These are phyloP conservation scores for Ceriops zippeliana DNA, from an alignment of 345 rosid species.

Conservation along the genomic window DNA sequence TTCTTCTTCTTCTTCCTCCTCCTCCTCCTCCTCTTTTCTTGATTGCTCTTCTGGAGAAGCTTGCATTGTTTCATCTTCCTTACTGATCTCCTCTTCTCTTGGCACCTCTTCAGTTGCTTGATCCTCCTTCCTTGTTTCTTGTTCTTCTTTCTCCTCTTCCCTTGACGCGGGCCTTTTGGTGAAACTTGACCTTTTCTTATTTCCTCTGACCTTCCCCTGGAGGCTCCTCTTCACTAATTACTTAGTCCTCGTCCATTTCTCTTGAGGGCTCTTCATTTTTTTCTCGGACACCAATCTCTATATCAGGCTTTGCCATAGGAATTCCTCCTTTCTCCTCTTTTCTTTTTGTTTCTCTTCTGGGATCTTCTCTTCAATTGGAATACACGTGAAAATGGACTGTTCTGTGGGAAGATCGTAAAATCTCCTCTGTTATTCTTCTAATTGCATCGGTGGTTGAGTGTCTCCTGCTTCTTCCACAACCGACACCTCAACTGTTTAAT, in stretches of 20 bases:
- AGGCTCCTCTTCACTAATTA: not conserved
- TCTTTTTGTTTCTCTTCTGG: slow-evolving; percentile 5
- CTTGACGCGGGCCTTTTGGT: not conserved
- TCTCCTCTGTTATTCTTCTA: not conserved
- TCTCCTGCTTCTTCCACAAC: slow-evolving; percentile 10
- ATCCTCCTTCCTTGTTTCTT: not conserved
- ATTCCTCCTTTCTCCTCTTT: slow-evolving; percentile 10
- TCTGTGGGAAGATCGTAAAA: not conserved
- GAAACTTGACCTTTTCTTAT: not conserved
- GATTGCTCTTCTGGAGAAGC: not conserved
- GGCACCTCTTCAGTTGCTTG: not conserved
- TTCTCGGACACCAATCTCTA: not conserved
- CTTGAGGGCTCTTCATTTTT: not conserved
- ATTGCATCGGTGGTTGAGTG: slow-evolving; percentile 11
- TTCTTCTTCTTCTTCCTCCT: too few species aligned
- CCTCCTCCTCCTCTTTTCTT: not conserved
- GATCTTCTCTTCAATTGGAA: slow-evolving; percentile 12
- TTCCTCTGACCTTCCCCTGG: not conserved
- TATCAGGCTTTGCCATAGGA: not conserved
- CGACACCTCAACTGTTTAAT: slow-evolving; percentile 36
- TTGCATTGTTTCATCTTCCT: not conserved
- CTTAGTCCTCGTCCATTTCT: not conserved
- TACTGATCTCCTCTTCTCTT: not conserved
- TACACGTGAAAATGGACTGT: not conserved
- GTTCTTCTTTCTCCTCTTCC: not conserved